phyloP scores from a whole-genome alignment of 2,329 filamentous ascomycete genomes.

The Pochonia chlamydosporia region DNA sequence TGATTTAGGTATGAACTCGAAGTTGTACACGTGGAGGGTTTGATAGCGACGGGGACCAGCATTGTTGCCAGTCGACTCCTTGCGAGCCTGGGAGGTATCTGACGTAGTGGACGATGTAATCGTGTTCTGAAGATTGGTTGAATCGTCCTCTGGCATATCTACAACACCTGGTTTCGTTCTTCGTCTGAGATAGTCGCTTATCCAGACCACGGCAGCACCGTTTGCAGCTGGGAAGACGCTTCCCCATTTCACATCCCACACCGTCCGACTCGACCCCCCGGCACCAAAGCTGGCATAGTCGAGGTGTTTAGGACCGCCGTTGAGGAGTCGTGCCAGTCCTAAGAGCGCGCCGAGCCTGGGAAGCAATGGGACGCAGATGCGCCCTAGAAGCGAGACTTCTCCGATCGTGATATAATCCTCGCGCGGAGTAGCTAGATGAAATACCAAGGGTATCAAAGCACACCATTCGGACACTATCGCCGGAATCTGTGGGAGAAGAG shows the following conservation, averaged over 20 bases:
- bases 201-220: slow-evolving; percentile 20
- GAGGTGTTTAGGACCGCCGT: not conserved
- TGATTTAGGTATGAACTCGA: not conserved
- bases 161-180: not conserved
- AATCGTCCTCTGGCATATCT: not conserved
- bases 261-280: slow-evolving; percentile 10
- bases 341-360: not conserved
- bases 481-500: not conserved
- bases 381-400: not conserved
- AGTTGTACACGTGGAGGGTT: not conserved
- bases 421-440: not conserved
- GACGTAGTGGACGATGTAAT: not conserved
- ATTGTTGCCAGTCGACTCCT: not conserved
- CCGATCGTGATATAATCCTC: not conserved
- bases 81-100: not conserved
- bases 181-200: not conserved
- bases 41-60: not conserved
- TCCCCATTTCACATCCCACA: slow-evolving; percentile 21
- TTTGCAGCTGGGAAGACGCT: slow-evolving; percentile 20
- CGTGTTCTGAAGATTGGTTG: not conserved
- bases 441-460: not conserved
- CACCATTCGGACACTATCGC: slow-evolving; percentile 1
- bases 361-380: not conserved
- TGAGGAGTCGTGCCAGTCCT: not conserved
- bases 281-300: slow-evolving; percentile 2